Conservation (phyloP, 306 rosid species). For the Castanea crenata region DNA sequence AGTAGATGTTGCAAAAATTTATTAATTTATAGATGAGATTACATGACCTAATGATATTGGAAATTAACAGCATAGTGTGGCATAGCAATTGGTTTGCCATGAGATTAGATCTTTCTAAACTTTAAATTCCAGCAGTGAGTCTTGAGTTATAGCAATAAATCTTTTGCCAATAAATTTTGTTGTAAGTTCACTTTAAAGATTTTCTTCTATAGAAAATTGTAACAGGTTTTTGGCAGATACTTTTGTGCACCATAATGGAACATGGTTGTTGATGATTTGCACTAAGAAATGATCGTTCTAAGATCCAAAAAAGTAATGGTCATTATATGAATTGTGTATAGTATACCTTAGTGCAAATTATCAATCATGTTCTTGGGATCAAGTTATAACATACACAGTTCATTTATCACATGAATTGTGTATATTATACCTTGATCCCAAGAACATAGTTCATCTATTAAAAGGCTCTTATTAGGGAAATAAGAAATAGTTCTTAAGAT, state of each 20-base stretch:
- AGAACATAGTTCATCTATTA: too few species aligned
- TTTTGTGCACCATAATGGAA: not conserved
- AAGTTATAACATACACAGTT: too few species aligned
- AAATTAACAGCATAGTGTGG: not conserved
- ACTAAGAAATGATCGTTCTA: not conserved
- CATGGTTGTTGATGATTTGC: not conserved
- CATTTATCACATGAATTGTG: too few species aligned
- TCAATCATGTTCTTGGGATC: too few species aligned
- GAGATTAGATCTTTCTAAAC: not conserved
- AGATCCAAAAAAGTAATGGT: too few species aligned
- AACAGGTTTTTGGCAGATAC: not conserved
- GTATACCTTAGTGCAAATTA: not conserved
- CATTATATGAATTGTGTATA: not conserved
- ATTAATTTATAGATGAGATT: not conserved
- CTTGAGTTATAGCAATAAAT: too few species aligned
- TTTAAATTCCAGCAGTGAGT: not conserved
- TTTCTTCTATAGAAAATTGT: not conserved
- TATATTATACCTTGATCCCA: too few species aligned
- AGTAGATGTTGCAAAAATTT: not conserved
- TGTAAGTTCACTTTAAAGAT: too few species aligned
- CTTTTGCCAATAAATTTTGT: too few species aligned
- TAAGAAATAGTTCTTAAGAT: not conserved
- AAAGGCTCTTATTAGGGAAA: not conserved
- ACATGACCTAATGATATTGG: not conserved
- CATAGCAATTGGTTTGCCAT: not conserved